phyloP scores from a whole-genome alignment of 2,329 filamentous ascomycete species.

The Colletotrichum melonis region DNA sequence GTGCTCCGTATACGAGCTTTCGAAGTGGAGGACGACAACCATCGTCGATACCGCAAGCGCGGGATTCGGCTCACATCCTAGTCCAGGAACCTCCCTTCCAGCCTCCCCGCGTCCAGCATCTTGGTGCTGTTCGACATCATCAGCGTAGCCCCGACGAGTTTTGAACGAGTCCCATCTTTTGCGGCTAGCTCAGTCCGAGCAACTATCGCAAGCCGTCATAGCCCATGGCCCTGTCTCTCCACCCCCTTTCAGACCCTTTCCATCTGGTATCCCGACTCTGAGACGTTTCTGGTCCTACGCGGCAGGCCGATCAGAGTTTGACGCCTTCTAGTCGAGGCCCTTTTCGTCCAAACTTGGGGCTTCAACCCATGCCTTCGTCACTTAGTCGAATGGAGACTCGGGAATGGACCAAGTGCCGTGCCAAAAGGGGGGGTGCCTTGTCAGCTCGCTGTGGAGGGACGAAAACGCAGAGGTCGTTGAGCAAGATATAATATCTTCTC shows the following conservation, averaged over 20 bases:
- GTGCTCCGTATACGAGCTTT: too few relatives aligned
- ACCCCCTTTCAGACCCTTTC: constrained; percentile 25
- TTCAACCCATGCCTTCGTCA: constrained; percentile 9
- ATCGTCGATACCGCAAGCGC: not conserved
- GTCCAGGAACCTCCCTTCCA: not conserved
- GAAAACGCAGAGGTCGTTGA: constrained; percentile 5
- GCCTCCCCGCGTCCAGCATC: not conserved
- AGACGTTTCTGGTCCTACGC: constrained; percentile 30
- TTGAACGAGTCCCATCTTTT: constrained; percentile 19
- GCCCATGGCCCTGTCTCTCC: constrained; percentile 15
- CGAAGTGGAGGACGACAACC: not conserved
- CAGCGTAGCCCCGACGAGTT: constrained; percentile 5
- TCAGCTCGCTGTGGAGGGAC: constrained; percentile 4
- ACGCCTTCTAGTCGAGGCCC: constrained; percentile 15
- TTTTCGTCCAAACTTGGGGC: constrained; percentile 24
- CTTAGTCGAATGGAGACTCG: not conserved
- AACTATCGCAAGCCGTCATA: constrained; percentile 23
- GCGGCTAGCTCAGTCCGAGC: constrained; percentile 25
- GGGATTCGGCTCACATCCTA: constrained; percentile 20
- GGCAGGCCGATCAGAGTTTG: constrained; percentile 25
- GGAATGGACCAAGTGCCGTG: constrained; percentile 1
- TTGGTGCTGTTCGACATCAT: constrained; percentile 2
- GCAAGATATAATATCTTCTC: constrained; percentile 37
- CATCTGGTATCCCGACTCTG: constrained; percentile 6
- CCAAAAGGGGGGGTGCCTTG: constrained; percentile 4